Evolutionary conservation across 345 rosid genomes (phyloP), one percentile per base, ranked within the genome.

Genomic region (Microthlaspi erraticum): DNA sequence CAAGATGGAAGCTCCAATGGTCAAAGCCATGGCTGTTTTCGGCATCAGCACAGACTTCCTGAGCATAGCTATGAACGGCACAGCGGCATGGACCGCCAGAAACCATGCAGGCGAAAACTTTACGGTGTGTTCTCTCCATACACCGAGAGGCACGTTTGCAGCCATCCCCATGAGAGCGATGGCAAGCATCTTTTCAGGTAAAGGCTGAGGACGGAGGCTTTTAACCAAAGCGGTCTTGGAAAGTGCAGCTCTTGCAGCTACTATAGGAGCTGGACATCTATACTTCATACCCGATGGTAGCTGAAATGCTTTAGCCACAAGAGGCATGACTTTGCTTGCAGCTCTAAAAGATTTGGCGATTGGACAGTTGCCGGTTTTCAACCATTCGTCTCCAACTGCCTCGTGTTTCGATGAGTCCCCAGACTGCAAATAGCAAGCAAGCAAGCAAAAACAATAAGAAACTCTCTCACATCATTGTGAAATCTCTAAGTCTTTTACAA

Each of bases 151-250:
- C 5, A 92, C 84, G 39, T 92, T 90, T 2, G 70, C 88, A 10
- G 95, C 98, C 96, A 92, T 90, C 53, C 98, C 96, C 82, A 92
- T 41, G 48, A 87, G 82, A 48, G 87, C 95, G 29, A 92, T 92
- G 8, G 70, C 89, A 45, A 92, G 84, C 85, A 92, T 77, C 80
- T 92, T 92, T 23, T 84, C 85, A 16, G 98, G 96, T 32, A 92
- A 80, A 13, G 98, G 96, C 80, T 85, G 98, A 56, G 98, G 96
- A 2, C 96, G 86, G 33, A 92, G 68, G 45, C 60, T 83, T 73
- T 85, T 92, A 34, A 83, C 96, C 64, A 90, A 70, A 56, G 90
- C 80, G 1, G 96, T 90, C 64, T 81, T 81, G 0, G 96, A 92
- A 31, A 92, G 84, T 39, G 96, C 93, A 13, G 96, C 95, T 75